A percentile compares a stretch with the other conserved stretches of the same genome.
Conservation (phyloP, 306 rosid genomes). For the Chamaecrista fasciculata region DNA sequence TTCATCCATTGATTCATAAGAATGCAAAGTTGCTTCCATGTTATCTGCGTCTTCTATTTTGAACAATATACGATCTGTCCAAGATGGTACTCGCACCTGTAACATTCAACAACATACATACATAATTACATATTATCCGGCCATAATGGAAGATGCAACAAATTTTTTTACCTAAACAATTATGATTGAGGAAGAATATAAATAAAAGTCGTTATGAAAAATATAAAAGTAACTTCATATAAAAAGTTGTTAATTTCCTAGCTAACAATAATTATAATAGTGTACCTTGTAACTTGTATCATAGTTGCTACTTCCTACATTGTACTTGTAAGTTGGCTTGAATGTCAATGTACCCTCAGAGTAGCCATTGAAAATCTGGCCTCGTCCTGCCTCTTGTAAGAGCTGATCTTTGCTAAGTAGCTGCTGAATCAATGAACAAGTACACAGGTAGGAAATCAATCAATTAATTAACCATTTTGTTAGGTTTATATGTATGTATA, state of each 20-base stretch:
- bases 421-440: conserved; percentile 28
- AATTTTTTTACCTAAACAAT: no score
- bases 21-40: conserved; percentile 48
- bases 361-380: conserved; percentile 69
- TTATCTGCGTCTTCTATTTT: conserved; percentile 42
- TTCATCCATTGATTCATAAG: conserved; percentile 54
- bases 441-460: no score
- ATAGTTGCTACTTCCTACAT: conserved; percentile 65
- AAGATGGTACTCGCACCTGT: conserved; percentile 70
- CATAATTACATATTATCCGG: not conserved
- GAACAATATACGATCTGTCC: conserved; percentile 75
- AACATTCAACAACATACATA: not conserved
- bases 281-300: conserved; percentile 78
- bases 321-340: conserved; percentile 80
- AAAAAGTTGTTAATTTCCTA: no score
- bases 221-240: no score
- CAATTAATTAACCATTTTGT: not conserved
- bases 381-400: conserved; percentile 66
- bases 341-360: conserved; percentile 71
- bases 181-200: no score
- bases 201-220: no score
- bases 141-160: not conserved
- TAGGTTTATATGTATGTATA: no score
- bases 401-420: conserved; percentile 62
- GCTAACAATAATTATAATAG: no score